Evolutionary conservation across 495 filamentous ascomycete species (phyloP).

Genomic region (Penicillium paradoxum): DNA sequence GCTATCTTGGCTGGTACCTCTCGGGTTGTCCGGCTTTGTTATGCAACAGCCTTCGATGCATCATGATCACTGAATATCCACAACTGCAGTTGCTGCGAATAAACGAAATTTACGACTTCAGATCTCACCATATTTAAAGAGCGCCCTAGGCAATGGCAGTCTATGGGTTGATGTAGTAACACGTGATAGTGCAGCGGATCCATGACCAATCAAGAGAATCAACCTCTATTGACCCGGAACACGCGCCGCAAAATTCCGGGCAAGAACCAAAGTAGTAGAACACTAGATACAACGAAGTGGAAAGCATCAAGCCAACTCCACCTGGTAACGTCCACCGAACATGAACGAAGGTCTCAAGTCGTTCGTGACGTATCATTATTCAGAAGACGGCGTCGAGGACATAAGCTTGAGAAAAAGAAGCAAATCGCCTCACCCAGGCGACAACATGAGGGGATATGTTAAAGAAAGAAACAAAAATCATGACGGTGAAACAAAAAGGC

Average conservation of each 20-base stretch:
- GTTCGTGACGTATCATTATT: constrained; percentile 28
- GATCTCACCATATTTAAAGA: background rate
- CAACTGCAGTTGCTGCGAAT: constrained; percentile 2
- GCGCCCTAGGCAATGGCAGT: background rate
- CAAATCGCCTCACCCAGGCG: constrained; percentile 8
- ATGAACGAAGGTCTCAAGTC: constrained; percentile 11
- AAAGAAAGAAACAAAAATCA: constrained; percentile 1
- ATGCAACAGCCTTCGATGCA: background rate
- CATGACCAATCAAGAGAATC: background rate
- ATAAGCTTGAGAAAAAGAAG: constrained; percentile 9
- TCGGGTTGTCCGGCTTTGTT: constrained; percentile 1
- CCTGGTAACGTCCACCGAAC: constrained; percentile 4
- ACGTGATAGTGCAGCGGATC: background rate
- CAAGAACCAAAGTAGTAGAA: constrained; percentile 9
- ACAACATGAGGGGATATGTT: constrained; percentile 13
- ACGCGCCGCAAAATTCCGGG: background rate
- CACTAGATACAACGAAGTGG: constrained; percentile 20
- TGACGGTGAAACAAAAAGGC: background rate
- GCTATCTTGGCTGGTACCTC: background rate
- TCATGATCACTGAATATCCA: constrained; percentile 5
- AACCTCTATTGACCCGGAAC: constrained; percentile 12
- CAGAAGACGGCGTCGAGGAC: constrained; percentile 18
- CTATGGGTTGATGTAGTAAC: background rate
- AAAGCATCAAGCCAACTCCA: constrained; percentile 6
- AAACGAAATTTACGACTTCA: constrained; percentile 2